These are phyloP conservation scores for Yamagishiella unicocca DNA, from an alignment of 139 green algal genomes.

Conservation along the genomic window DNA sequence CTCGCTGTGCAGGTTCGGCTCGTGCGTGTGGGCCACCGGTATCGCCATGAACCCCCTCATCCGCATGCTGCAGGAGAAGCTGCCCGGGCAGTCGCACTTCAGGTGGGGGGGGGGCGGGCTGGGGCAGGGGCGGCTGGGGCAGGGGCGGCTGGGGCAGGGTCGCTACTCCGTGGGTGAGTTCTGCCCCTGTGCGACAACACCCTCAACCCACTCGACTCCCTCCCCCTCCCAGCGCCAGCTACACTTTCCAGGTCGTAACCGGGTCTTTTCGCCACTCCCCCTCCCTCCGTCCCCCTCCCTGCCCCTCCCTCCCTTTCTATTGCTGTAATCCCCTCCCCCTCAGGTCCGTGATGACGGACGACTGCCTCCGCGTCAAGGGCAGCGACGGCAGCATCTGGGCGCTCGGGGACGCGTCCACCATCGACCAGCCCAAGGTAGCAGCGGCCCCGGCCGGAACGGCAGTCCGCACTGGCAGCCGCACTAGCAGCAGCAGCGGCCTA, in stretches of 20 bases:
- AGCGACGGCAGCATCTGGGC: constrained; percentile 87
- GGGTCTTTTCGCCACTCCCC: too few species aligned
- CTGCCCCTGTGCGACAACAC: too few species aligned
- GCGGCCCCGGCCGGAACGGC: too few species aligned
- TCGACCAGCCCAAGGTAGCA: constrained; percentile 75
- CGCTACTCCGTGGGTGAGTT: too few species aligned
- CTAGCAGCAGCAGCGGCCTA: too few species aligned
- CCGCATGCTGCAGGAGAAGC: constrained; percentile 80
- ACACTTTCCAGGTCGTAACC: too few species aligned
- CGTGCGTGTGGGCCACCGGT: constrained; percentile 93
- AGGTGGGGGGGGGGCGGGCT: constrained; percentile 53
- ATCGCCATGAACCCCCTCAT: constrained; percentile 93
- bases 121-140: too few species aligned
- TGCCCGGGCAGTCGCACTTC: constrained; percentile 90
- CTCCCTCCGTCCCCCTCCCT: too few species aligned
- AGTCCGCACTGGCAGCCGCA: too few species aligned
- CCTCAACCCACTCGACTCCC: neutral
- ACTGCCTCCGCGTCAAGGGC: constrained; percentile 87
- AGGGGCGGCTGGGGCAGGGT: too few species aligned
- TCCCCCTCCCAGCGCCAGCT: neutral
- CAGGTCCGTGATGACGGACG: constrained; percentile 85
- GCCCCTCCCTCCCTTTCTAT: too few species aligned
- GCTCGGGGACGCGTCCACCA: constrained; percentile 90
- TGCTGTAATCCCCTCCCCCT: too few species aligned
- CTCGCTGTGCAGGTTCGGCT: constrained; percentile 72